These are phyloP conservation scores for Wickerhamomyces canadensis DNA, from an alignment of 805 yeast species.

Conservation along the genomic window DNA sequence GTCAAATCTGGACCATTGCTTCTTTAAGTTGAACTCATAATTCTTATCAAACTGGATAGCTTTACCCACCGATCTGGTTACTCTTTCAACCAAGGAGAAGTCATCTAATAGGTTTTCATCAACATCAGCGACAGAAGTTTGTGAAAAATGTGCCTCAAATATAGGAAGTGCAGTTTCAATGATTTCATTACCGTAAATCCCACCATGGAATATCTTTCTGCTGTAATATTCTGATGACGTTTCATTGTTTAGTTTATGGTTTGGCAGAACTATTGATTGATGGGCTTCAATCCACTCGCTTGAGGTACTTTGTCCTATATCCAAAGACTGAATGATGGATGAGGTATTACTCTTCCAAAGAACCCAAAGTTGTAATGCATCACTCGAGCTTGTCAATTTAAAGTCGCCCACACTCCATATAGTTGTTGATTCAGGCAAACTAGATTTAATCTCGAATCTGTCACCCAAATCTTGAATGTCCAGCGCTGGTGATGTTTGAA, in stretches of 20 bases:
- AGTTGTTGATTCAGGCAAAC: conserved; percentile 30
- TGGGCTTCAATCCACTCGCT: conserved; percentile 19
- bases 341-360: conserved; percentile 64
- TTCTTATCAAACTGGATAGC: conserved; percentile 26
- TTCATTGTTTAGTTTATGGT: conserved; percentile 24
- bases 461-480: conserved; percentile 25
- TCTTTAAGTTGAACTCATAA: conserved; percentile 32
- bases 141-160: conserved; percentile 39
- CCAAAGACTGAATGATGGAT: conserved; percentile 36
- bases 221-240: conserved; percentile 35
- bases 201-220: conserved; percentile 43
- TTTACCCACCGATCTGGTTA: conserved; percentile 27
- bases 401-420: conserved; percentile 48
- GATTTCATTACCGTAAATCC: conserved; percentile 41
- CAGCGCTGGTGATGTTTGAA: conserved; percentile 11
- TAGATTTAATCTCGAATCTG: conserved; percentile 23
- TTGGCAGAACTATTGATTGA: conserved; percentile 6
- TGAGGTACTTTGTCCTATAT: conserved; percentile 22
- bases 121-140: conserved; percentile 16
- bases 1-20: conserved; percentile 65
- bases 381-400: conserved; percentile 21
- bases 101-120: conserved; percentile 19
- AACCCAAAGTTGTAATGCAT: conserved; percentile 30
- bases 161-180: conserved; percentile 49
- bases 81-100: conserved; percentile 29